Percentiles rank a stretch among this genome's conserved stretches.
phyloP scores from a whole-genome alignment of 768 basidiomycete genomes.

The Sarcodon sp. region DNA sequence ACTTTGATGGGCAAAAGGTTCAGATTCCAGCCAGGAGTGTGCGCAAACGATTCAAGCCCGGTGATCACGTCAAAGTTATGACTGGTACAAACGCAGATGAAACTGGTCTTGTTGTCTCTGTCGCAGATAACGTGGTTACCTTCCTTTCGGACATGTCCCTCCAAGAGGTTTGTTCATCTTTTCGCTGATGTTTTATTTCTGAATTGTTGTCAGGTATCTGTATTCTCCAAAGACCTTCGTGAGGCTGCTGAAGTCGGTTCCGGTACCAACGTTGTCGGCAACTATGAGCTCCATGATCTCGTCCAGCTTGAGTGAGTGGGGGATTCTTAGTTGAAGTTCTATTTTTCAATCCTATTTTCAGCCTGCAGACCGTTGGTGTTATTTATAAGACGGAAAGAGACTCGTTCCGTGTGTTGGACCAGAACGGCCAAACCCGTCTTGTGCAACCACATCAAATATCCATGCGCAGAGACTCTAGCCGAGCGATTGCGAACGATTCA shows the following conservation, averaged over 20 bases:
- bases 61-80: conserved; percentile 99
- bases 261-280: conserved; percentile 77
- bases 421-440: conserved; percentile 78
- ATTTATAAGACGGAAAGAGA: conserved; percentile 97
- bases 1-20: conserved; percentile 78
- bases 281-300: conserved; percentile 92
- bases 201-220: conserved; percentile 55
- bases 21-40: conserved; percentile 83
- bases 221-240: conserved; percentile 93
- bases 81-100: conserved; percentile 89
- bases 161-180: conserved; percentile 57
- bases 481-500: conserved; percentile 81
- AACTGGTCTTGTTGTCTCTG: conserved; percentile 90
- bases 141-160: conserved; percentile 96
- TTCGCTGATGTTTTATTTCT: not conserved
- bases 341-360: conserved; percentile 17
- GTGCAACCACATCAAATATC: conserved; percentile 93
- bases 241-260: conserved; percentile 97
- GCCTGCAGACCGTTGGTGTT: conserved; percentile 88
- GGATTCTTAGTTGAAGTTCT: not conserved
- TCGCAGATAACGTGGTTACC: conserved; percentile 83
- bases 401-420: conserved; percentile 92
- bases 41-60: conserved; percentile 89
- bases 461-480: conserved; percentile 71
- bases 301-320: conserved; percentile 86